Evolutionary conservation across 768 basidiomycete genomes (phyloP).

Genomic region (Pulveroboletus sp.): DNA sequence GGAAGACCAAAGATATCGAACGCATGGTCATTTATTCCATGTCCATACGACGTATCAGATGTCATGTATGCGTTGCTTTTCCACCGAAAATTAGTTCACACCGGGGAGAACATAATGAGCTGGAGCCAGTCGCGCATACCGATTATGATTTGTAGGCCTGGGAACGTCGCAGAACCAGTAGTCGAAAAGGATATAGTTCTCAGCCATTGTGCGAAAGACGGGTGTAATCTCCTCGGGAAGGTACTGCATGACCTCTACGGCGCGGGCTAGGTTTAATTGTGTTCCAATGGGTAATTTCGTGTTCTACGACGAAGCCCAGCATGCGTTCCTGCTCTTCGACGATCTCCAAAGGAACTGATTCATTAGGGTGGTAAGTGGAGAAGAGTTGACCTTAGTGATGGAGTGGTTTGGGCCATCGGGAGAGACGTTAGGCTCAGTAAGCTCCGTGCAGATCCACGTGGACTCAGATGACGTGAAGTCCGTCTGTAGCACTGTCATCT

Average conservation of each 20-base stretch:
- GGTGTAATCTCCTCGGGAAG: slow-evolving; percentile 24
- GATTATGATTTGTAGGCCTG: slow-evolving; percentile 26
- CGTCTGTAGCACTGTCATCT: slow-evolving; percentile 2
- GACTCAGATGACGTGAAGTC: slow-evolving; percentile 15
- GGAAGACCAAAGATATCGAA: slow-evolving; percentile 21
- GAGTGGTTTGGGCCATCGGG: slow-evolving; percentile 26
- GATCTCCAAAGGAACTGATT: not conserved
- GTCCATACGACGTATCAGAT: slow-evolving; percentile 25
- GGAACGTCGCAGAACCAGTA: slow-evolving; percentile 26
- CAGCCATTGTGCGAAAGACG: slow-evolving; percentile 21
- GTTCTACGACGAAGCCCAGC: slow-evolving; percentile 23
- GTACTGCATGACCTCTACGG: slow-evolving; percentile 18
- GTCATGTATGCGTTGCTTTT: slow-evolving; percentile 25
- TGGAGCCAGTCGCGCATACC: slow-evolving; percentile 6
- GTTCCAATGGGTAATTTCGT: slow-evolving; percentile 14
- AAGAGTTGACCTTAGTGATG: slow-evolving; percentile 22
- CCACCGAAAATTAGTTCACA: not conserved
- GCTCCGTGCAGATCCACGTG: slow-evolving; percentile 18
- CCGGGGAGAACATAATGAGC: too few species aligned
- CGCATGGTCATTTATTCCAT: slow-evolving; percentile 15
- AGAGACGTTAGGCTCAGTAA: slow-evolving; percentile 15
- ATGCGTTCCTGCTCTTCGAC: slow-evolving; percentile 12
- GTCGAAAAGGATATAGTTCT: slow-evolving; percentile 24
- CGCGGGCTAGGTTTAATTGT: slow-evolving; percentile 11
- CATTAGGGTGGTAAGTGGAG: slow-evolving; percentile 20